Evolutionary conservation across 768 basidiomycete genomes (phyloP).

Genomic region (Suillus subalutaceus): DNA sequence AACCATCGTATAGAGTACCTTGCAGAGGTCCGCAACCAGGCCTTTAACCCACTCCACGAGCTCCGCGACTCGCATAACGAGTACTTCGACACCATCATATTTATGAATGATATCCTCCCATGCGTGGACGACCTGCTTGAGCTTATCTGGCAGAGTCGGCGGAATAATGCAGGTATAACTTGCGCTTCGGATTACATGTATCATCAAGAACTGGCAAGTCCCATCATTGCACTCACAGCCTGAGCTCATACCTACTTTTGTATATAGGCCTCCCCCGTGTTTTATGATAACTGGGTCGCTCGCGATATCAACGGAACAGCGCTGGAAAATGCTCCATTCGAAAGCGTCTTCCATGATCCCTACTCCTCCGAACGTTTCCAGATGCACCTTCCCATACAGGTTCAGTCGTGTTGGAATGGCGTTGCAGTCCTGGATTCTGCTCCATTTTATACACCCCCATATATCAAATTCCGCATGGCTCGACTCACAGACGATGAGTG

Average conservation of each 20-base stretch:
- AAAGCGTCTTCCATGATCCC: constrained; percentile 87
- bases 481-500: constrained; percentile 86
- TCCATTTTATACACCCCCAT: constrained; percentile 90
- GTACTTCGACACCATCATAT: constrained; percentile 94
- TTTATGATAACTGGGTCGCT: constrained; percentile 99
- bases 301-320: constrained; percentile 99
- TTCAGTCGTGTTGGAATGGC: constrained; percentile 99
- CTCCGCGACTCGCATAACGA: constrained; percentile 90
- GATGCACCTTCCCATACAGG: constrained; percentile 90
- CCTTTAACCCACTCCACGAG: constrained; percentile 94
- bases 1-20: constrained; percentile 99
- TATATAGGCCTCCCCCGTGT: constrained; percentile 70
- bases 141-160: constrained; percentile 92
- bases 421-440: constrained; percentile 94
- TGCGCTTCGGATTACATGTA: constrained; percentile 99
- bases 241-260: background rate
- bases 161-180: constrained; percentile 96
- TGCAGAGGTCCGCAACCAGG: constrained; percentile 99
- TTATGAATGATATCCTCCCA: constrained; percentile 99
- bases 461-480: constrained; percentile 96
- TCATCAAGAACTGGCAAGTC: constrained; percentile 86
- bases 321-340: constrained; percentile 97
- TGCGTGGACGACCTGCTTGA: constrained; percentile 98
- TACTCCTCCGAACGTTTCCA: constrained; percentile 82
- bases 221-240: background rate